Percentiles rank a stretch among this genome's conserved stretches.
These are phyloP conservation scores for Leccinum imitatum DNA, from an alignment of 768 basidiomycete species.

Conservation along the genomic window DNA sequence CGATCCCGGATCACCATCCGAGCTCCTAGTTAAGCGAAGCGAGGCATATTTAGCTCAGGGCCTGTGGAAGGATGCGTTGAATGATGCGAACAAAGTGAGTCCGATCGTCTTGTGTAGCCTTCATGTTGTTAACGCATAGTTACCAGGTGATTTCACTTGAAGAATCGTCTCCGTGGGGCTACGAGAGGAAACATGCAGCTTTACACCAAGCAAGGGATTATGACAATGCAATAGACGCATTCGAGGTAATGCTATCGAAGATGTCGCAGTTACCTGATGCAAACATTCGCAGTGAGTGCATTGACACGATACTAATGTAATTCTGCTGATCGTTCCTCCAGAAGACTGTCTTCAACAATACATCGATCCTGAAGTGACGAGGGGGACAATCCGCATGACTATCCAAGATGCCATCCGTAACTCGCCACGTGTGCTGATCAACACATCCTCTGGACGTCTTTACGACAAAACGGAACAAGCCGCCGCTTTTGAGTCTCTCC, in stretches of 20 bases:
- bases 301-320: neutral
- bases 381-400: no score
- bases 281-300: neutral
- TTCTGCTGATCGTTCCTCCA: no score
- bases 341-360: no score
- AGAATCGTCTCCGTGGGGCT: conserved; percentile 1
- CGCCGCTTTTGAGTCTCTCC: no score
- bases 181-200: conserved; percentile 1
- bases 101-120: neutral
- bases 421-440: no score
- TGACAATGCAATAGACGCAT: neutral
- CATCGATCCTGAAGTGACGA: no score
- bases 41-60: neutral
- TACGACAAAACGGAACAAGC: no score
- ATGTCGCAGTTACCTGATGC: neutral
- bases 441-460: no score
- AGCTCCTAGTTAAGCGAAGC: neutral
- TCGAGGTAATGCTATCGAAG: conserved; percentile 3
- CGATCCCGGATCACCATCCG: neutral
- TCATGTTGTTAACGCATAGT: neutral
- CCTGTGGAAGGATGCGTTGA: neutral
- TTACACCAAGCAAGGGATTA: neutral
- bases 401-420: no score
- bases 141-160: conserved; percentile 7
- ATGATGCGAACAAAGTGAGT: conserved; percentile 1